Evolutionary conservation across 2,329 filamentous ascomycete species (phyloP).

Genomic region (Xylariaceae sp.): DNA sequence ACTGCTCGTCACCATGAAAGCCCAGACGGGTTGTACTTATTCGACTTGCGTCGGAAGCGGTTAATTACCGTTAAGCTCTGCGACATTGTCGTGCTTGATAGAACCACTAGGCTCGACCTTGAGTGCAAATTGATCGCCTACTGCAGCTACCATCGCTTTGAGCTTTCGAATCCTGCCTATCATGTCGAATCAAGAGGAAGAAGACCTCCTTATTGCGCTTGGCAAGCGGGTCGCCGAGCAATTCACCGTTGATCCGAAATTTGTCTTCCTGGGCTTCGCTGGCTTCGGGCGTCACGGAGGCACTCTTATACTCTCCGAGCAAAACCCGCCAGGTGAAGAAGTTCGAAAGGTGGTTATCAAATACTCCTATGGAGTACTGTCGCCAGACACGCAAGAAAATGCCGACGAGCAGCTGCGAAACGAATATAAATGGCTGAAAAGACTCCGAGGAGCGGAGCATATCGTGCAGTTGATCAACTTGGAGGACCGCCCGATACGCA

Average conservation of each 20-base stretch:
- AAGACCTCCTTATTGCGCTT: background rate
- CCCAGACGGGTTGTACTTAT: no score
- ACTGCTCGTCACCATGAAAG: background rate
- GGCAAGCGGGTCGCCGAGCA: background rate
- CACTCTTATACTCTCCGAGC: slow-evolving; percentile 5
- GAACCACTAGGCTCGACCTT: background rate
- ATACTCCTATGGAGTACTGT: slow-evolving; percentile 12
- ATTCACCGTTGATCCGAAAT: background rate
- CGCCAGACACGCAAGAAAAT: slow-evolving; percentile 2
- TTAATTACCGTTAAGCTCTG: no score
- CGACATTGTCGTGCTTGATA: no score
- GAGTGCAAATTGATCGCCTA: background rate
- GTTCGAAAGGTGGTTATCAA: slow-evolving; percentile 11
- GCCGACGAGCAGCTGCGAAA: slow-evolving; percentile 14
- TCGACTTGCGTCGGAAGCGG: no score
- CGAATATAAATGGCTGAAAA: slow-evolving; percentile 9
- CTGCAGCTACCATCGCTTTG: background rate
- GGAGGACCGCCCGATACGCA: slow-evolving; percentile 1
- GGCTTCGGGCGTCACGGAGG: slow-evolving; percentile 16
- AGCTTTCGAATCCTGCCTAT: background rate
- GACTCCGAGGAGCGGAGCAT: slow-evolving; percentile 14
- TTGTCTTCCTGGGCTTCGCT: background rate
- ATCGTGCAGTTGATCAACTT: slow-evolving; percentile 12
- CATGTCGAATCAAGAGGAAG: background rate
- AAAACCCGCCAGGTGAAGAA: background rate